These are phyloP conservation scores for Yamadazyma diddensiae DNA, from an alignment of 1,139 yeast genomes.

Conservation along the genomic window DNA sequence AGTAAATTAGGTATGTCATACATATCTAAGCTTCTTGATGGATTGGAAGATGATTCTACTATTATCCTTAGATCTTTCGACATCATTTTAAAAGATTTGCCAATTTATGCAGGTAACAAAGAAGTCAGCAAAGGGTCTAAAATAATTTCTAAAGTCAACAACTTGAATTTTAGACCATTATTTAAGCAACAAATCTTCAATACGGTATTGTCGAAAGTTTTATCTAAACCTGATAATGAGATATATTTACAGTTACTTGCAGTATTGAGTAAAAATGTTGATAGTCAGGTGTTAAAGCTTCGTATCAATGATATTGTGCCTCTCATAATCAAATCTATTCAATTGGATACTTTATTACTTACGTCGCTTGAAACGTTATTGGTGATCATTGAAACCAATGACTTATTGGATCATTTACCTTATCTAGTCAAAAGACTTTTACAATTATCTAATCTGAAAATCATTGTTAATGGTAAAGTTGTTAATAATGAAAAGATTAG, in stretches of 20 bases:
- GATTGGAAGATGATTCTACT: slow-evolving; percentile 33
- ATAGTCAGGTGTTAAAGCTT: slow-evolving; percentile 52
- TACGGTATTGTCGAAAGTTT: slow-evolving; percentile 44
- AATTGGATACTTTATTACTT: slow-evolving; percentile 46
- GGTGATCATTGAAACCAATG: slow-evolving; percentile 32
- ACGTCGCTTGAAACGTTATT: slow-evolving; percentile 59
- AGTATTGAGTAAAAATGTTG: slow-evolving; percentile 60
- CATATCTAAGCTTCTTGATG: slow-evolving; percentile 35
- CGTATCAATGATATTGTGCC: slow-evolving; percentile 68
- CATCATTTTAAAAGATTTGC: slow-evolving; percentile 63
- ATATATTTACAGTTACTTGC: slow-evolving; percentile 66
- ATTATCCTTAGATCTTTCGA: slow-evolving; percentile 57
- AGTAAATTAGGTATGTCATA: slow-evolving; percentile 46
- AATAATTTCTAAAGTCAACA: slow-evolving; percentile 48
- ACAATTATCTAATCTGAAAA: slow-evolving; percentile 24
- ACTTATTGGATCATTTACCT: slow-evolving; percentile 39
- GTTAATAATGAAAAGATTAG: slow-evolving; percentile 47
- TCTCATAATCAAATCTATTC: slow-evolving; percentile 63
- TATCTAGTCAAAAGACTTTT: slow-evolving; percentile 57
- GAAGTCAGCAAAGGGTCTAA: slow-evolving; percentile 21
- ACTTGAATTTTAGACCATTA: slow-evolving; percentile 58
- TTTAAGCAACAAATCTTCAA: slow-evolving; percentile 80
- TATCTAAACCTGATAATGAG: slow-evolving; percentile 35
- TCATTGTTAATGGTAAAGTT: slow-evolving; percentile 21
- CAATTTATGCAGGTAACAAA: slow-evolving; percentile 46